Evolutionary conservation across 2,329 filamentous ascomycete species (phyloP).

Genomic region (Cercospora sp.): DNA sequence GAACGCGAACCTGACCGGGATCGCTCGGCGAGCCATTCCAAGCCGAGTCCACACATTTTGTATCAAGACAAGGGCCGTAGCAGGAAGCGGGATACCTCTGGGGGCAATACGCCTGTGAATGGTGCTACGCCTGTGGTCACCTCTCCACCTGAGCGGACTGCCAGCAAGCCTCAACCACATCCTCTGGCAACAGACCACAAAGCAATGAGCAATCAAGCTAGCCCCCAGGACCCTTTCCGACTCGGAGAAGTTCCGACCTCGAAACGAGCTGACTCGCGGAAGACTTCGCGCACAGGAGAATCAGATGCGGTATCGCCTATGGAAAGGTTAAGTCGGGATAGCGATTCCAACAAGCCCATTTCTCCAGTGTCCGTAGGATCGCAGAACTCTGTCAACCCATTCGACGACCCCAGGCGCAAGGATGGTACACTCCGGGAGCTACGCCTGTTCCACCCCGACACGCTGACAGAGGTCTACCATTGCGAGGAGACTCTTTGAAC

Average conservation of each 20-base stretch:
- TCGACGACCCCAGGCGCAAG: constrained; percentile 42
- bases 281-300: constrained; percentile 49
- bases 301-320: constrained; percentile 46
- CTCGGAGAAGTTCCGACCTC: constrained; percentile 76
- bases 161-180: constrained; percentile 31
- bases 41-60: constrained; percentile 79
- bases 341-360: constrained; percentile 37
- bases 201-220: constrained; percentile 28
- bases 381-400: constrained; percentile 42
- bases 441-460: constrained; percentile 44
- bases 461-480: constrained; percentile 47
- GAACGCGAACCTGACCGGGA: constrained; percentile 43
- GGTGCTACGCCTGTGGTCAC: constrained; percentile 33
- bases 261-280: constrained; percentile 51
- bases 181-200: constrained; percentile 34
- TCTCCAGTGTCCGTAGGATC: constrained; percentile 43
- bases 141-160: constrained; percentile 18
- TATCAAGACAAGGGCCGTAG: constrained; percentile 81
- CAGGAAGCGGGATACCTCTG: constrained; percentile 44
- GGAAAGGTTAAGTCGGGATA: constrained; percentile 32
- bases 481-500: constrained; percentile 62
- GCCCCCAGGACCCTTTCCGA: constrained; percentile 58
- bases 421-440: constrained; percentile 27
- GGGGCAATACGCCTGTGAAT: constrained; percentile 31
- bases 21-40: constrained; percentile 38